A percentile compares a stretch with the other conserved stretches of the same genome.
phyloP scores from a whole-genome alignment of 2,329 filamentous ascomycete species.

The Phyllosticta ampelicida region DNA sequence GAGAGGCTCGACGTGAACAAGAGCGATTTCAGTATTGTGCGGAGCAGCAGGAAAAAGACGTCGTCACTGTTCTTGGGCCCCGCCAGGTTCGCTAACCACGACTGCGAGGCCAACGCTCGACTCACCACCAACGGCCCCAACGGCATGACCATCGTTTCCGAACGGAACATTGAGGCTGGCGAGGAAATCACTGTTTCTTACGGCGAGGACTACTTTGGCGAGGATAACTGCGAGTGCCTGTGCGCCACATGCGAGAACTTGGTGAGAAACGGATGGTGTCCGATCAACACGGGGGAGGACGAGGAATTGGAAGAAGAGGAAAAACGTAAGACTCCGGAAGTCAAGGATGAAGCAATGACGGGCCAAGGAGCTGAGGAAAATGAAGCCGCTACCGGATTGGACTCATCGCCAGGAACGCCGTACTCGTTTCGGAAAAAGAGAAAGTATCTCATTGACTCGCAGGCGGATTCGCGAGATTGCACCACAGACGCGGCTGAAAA shows the following conservation, averaged over 20 bases:
- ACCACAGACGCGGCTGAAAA: not conserved
- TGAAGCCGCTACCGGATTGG: not conserved
- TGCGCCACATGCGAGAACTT: conserved; percentile 75
- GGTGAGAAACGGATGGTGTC: conserved; percentile 73
- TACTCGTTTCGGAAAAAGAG: conserved; percentile 19
- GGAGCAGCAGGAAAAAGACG: conserved; percentile 83
- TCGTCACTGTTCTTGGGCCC: conserved; percentile 90
- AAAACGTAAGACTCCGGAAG: not conserved
- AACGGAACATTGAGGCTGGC: conserved; percentile 68
- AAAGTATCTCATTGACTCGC: conserved; percentile 17
- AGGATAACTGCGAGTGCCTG: conserved; percentile 88
- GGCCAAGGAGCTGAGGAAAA: conserved; percentile 10
- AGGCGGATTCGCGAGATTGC: conserved; percentile 11
- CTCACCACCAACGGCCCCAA: conserved; percentile 74
- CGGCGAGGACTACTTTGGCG: conserved; percentile 90
- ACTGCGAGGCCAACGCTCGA: conserved; percentile 85
- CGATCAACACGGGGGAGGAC: conserved; percentile 17
- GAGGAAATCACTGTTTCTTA: conserved; percentile 97
- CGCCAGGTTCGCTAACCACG: conserved; percentile 93
- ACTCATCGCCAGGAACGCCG: not conserved
- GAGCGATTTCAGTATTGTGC: conserved; percentile 94
- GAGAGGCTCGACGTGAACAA: conserved; percentile 66
- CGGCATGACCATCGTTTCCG: conserved; percentile 83
- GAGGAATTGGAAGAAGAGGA: conserved; percentile 12
- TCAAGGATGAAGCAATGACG: not conserved